Conservation (phyloP, 257 asterid species). For the Coffea canephora region DNA sequence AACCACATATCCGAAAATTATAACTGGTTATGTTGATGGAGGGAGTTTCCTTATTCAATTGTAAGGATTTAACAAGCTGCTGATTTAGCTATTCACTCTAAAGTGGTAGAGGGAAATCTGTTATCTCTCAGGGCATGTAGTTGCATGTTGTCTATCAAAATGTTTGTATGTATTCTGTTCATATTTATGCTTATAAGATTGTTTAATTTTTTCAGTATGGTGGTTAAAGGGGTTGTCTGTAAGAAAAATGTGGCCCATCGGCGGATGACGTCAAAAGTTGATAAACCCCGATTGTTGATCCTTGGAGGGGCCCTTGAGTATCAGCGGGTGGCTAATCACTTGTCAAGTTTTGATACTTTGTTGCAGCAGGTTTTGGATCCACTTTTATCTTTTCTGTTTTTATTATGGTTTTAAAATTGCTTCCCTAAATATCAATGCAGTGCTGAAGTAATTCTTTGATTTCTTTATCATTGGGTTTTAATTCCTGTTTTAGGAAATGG, state of each 20-base stretch:
- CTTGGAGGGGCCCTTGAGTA: constrained; percentile 88
- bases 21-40: background rate
- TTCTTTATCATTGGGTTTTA: background rate
- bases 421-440: constrained; percentile 8
- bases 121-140: background rate
- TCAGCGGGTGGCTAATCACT: constrained; percentile 74
- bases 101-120: background rate
- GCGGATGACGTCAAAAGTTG: constrained; percentile 63
- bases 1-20: background rate
- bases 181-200: constrained; percentile 21
- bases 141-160: background rate
- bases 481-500: constrained; percentile 67
- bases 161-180: background rate
- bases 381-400: constrained; percentile 12
- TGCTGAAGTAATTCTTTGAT: background rate
- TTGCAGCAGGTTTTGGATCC: constrained; percentile 62
- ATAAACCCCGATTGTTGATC: constrained; percentile 57
- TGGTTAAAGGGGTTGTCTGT: constrained; percentile 74
- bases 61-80: background rate
- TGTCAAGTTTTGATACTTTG: constrained; percentile 78
- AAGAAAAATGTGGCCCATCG: constrained; percentile 84
- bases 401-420: constrained; percentile 9
- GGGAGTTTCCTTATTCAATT: background rate
- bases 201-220: constrained; percentile 42
- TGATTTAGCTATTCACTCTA: background rate